Conservation (phyloP, 148 eudicot genomes). For the Dianthus caryophyllus region DNA sequence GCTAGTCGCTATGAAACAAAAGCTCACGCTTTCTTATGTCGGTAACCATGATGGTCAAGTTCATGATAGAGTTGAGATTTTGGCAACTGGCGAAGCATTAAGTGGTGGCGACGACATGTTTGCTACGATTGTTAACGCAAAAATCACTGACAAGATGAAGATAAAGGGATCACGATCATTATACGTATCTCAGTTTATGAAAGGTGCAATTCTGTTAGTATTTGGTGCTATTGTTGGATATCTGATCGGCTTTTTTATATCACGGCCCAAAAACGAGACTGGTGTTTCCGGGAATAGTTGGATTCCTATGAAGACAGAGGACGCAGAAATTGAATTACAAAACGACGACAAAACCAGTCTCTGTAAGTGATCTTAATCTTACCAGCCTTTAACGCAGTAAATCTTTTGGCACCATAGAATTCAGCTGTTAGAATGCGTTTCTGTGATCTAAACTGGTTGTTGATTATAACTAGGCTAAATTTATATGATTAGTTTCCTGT, state of each 20-base stretch:
- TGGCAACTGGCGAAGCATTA: slow-evolving; percentile 61
- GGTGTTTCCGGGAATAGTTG: slow-evolving; percentile 33
- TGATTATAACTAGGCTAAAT: slow-evolving; percentile 4
- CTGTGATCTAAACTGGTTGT: background rate
- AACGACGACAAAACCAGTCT: background rate
- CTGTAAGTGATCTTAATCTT: slow-evolving; percentile 11
- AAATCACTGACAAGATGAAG: slow-evolving; percentile 9
- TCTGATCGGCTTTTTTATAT: slow-evolving; percentile 44
- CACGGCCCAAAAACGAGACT: slow-evolving; percentile 41
- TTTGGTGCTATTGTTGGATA: slow-evolving; percentile 69
- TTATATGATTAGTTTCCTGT: background rate
- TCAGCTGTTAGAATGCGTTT: background rate
- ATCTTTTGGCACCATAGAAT: background rate
- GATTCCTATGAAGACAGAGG: slow-evolving; percentile 69
- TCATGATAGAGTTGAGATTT: slow-evolving; percentile 72
- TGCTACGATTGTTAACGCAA: background rate
- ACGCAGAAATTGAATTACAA: slow-evolving; percentile 29
- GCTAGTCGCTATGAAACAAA: slow-evolving; percentile 66
- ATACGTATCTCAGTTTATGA: slow-evolving; percentile 35
- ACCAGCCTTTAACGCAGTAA: background rate
- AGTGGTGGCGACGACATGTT: slow-evolving; percentile 32
- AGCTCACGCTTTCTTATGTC: slow-evolving; percentile 68
- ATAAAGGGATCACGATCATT: slow-evolving; percentile 15
- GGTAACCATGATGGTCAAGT: slow-evolving; percentile 98
- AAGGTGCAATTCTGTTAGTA: slow-evolving; percentile 45